phyloP scores from a whole-genome alignment of 129 eudicot species.

The Chrysanthemum lavandulifolium region DNA sequence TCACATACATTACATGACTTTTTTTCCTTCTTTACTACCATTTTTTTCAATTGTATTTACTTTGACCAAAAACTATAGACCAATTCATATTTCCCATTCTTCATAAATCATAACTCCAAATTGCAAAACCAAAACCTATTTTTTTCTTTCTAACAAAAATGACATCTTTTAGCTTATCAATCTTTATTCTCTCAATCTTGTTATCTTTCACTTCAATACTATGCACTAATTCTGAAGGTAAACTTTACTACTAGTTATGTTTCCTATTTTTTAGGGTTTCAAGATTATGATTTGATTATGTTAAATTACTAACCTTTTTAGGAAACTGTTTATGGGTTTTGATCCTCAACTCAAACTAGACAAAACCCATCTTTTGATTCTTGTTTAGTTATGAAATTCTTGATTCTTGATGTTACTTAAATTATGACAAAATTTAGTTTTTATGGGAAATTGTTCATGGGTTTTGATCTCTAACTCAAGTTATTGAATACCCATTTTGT shows the following conservation, averaged over 20 bases:
- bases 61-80: conserved; percentile 22
- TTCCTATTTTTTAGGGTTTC: conserved; percentile 23
- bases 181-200: conserved; percentile 39
- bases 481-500: conserved; percentile 16
- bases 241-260: not conserved
- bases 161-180: conserved; percentile 30
- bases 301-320: conserved; percentile 8
- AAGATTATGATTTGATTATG: not conserved
- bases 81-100: conserved; percentile 23
- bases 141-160: conserved; percentile 26
- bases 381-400: not conserved
- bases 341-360: conserved; percentile 15
- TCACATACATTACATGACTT: no score
- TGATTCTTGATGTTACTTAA: not conserved
- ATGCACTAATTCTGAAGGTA: conserved; percentile 79
- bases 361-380: conserved; percentile 23
- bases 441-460: not conserved
- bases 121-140: not conserved
- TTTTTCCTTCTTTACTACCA: no score
- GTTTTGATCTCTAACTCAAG: conserved; percentile 20
- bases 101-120: conserved; percentile 27
- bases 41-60: conserved; percentile 25
- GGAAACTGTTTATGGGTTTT: conserved; percentile 19
- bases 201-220: conserved; percentile 40
- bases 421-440: conserved; percentile 1